These are phyloP conservation scores for Vaccinium myrtillus DNA, from an alignment of 148 eudicot species.

Conservation along the genomic window DNA sequence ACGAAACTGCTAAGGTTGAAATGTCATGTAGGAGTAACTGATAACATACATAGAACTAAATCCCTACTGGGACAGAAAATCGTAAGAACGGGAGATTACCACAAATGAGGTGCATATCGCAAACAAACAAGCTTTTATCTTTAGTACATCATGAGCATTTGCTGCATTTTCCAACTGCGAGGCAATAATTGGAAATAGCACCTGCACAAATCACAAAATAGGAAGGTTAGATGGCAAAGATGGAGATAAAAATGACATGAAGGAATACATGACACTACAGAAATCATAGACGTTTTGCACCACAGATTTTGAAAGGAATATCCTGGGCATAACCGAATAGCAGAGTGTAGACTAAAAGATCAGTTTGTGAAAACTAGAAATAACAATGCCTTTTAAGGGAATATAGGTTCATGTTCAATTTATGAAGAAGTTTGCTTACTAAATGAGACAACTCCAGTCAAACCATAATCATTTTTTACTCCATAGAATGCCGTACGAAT, in stretches of 20 bases:
- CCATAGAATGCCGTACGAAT: too few relatives aligned
- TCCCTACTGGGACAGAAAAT: not conserved
- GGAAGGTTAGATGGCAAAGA: not conserved
- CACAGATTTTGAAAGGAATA: not conserved
- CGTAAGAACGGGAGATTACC: slow-evolving; percentile 33
- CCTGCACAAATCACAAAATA: slow-evolving; percentile 34
- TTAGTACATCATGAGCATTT: slow-evolving; percentile 41
- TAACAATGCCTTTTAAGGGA: not conserved
- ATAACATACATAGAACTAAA: not conserved
- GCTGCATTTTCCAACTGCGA: slow-evolving; percentile 51
- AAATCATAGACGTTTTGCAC: not conserved
- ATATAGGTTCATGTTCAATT: too few relatives aligned
- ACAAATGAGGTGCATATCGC: slow-evolving; percentile 71
- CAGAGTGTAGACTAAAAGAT: not conserved
- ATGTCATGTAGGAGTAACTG: not conserved
- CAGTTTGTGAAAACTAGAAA: not conserved
- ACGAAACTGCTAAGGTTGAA: slow-evolving; percentile 6
- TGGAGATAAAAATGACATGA: not conserved
- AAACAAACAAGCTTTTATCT: slow-evolving; percentile 72
- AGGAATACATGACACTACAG: not conserved
- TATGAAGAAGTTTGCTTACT: too few relatives aligned
- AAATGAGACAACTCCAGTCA: too few relatives aligned
- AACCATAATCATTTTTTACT: too few relatives aligned
- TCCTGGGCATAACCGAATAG: not conserved
- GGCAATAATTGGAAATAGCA: slow-evolving; percentile 57